Conservation (phyloP, 345 rosid species). For the Camelina sativa region DNA sequence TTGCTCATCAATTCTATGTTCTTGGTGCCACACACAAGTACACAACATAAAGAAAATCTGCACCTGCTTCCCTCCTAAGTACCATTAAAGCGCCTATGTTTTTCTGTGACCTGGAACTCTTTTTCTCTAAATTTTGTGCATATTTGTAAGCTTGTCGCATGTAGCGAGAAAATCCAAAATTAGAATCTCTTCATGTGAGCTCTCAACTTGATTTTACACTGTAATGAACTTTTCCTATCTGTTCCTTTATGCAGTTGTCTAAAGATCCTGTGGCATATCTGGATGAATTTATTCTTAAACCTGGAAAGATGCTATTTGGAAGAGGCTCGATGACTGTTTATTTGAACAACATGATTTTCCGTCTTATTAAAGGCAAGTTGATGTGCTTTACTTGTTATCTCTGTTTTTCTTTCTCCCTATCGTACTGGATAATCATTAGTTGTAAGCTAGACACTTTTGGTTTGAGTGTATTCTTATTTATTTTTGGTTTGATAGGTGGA, state of each 20-base stretch:
- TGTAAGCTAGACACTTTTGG: background rate
- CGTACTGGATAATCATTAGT: conserved; percentile 11
- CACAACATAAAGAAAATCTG: background rate
- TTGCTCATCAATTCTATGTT: conserved; percentile 18
- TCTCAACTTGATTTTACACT: conserved; percentile 1
- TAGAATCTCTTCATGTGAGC: conserved; percentile 17
- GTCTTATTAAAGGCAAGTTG: conserved; percentile 61
- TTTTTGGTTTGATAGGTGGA: conserved; percentile 56
- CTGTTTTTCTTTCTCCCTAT: background rate
- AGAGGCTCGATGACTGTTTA: conserved; percentile 71
- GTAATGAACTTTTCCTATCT: background rate
- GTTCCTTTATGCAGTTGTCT: conserved; percentile 55
- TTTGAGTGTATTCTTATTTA: conserved; percentile 2
- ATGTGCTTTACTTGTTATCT: conserved; percentile 7
- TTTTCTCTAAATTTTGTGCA: conserved; percentile 9
- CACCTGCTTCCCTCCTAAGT: background rate
- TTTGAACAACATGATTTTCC: conserved; percentile 71
- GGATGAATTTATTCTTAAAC: conserved; percentile 64
- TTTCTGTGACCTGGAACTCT: conserved; percentile 6
- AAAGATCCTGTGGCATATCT: conserved; percentile 73
- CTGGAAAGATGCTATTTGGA: conserved; percentile 78
- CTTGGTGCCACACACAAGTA: conserved; percentile 4
- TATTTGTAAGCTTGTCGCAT: conserved; percentile 7
- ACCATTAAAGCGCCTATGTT: background rate
- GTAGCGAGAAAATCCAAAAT: conserved; percentile 23